Base-by-base conservation (phyloP, 129 eudicot species). In the Apium graveolens region DNA sequence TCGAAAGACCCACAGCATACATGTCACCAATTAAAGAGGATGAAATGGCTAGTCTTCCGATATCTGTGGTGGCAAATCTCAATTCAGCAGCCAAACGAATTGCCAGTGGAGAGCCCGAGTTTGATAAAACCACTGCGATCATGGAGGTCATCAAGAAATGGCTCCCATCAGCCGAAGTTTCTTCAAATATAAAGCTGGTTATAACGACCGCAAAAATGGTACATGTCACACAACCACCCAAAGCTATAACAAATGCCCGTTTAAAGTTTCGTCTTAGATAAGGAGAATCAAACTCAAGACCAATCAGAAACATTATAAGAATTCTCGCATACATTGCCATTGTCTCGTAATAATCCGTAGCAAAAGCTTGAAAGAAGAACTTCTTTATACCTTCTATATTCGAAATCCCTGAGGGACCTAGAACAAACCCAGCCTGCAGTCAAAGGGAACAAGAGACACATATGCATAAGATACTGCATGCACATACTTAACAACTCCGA, bases 401-500 rank as follows among this genome's bases (percentile, higher is more conserved):
- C 4, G 98, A 95, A 49, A 95, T 83, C 32, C 89, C 87, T 1
- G 98, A 90, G 14, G 97, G 98, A 71, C 98, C 97, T 76, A 95
- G 81, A 71, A 95, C 90, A 44, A 91, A 85, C 43, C 98, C 98
- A 18, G 98, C 97, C 98, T 95, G 98, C 76, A 55, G 31, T 20
- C 29, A 73, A 81, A 14, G 51, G 20, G 38, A 60, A 31, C 38
- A 65, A 65, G 39, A 44, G 74, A 63, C 24, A 35, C 37, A 62
- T 14, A 41, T 74, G 34, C 32, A 79, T 72, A 24, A 63, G 34
- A 63, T 29, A 11, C 20, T 63, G 70, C 37, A 51, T 60, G 69
- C 34, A 51, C 1, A 53, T 53, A 53, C 27, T 21, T 53, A 53
- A 21, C 2, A 53, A 7, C 27, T 53, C 26, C 7, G 21, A 53